A percentile compares a stretch with the other conserved stretches of the same genome.
These are phyloP conservation scores for Phaeosphaeria sp. DNA, from an alignment of 2,329 filamentous ascomycete species.

Conservation along the genomic window DNA sequence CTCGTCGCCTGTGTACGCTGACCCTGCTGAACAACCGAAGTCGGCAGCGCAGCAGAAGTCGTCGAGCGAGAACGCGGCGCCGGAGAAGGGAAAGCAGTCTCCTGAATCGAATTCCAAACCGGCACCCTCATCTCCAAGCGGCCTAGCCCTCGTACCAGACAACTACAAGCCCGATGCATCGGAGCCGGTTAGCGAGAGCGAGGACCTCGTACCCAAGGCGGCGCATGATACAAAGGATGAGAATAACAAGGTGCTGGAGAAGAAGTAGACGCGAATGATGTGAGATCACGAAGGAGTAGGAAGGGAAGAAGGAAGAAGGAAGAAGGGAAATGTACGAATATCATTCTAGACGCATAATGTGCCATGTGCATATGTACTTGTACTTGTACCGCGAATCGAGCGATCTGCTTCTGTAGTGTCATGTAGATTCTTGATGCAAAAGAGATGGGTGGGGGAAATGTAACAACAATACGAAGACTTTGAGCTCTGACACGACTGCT, in stretches of 20 bases:
- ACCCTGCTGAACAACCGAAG: background rate
- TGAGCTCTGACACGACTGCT: background rate
- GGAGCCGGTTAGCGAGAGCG: constrained; percentile 48
- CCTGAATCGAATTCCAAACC: constrained; percentile 15
- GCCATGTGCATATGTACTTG: background rate
- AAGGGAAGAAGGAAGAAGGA: too few relatives aligned
- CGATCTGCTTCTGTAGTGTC: background rate
- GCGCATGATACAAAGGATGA: constrained; percentile 53
- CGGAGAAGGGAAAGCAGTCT: constrained; percentile 10
- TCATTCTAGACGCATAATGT: background rate
- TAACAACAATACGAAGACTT: background rate
- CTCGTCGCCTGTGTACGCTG: background rate
- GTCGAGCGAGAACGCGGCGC: constrained; percentile 7
- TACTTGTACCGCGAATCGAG: background rate
- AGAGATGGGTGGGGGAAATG: background rate
- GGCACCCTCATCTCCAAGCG: background rate
- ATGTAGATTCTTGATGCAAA: background rate
- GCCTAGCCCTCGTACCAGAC: constrained; percentile 23
- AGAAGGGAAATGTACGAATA: background rate
- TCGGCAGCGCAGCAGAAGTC: background rate
- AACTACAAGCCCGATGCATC: constrained; percentile 21
- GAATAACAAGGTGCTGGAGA: background rate
- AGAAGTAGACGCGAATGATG: background rate
- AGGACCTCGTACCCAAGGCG: constrained; percentile 58
- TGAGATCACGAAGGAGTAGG: constrained; percentile 4